phyloP scores from a whole-genome alignment of 495 filamentous ascomycete genomes.

The Schizothecium vesticola region DNA sequence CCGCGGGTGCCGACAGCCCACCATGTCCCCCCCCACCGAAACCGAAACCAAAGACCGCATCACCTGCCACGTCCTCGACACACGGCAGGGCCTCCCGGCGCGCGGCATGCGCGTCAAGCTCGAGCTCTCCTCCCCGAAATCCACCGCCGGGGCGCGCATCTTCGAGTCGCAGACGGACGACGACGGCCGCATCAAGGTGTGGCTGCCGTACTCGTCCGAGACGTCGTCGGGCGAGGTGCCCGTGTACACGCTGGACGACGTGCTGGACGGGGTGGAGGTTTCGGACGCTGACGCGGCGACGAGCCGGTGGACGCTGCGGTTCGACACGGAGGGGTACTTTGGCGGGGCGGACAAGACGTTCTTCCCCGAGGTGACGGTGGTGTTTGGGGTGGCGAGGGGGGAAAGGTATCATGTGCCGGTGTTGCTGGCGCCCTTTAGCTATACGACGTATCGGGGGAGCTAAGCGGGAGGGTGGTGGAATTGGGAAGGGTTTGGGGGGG shows the following conservation, averaged over 20 bases:
- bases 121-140: constrained; percentile 40
- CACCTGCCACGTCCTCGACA: constrained; percentile 61
- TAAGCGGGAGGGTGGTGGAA: too few relatives aligned
- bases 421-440: constrained; percentile 82
- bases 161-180: constrained; percentile 65
- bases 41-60: constrained; percentile 45
- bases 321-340: constrained; percentile 75
- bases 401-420: constrained; percentile 92
- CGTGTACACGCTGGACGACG: constrained; percentile 46
- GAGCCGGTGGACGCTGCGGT: constrained; percentile 62
- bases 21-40: constrained; percentile 3
- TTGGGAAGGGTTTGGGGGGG: too few relatives aligned
- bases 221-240: constrained; percentile 45
- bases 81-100: constrained; percentile 56
- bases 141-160: constrained; percentile 29
- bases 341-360: constrained; percentile 68
- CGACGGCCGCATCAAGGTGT: constrained; percentile 80
- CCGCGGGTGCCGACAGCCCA: neutral
- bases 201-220: constrained; percentile 53
- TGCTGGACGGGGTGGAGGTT: constrained; percentile 35
- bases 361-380: constrained; percentile 85
- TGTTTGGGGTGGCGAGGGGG: constrained; percentile 66
- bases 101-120: constrained; percentile 74
- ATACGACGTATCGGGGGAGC: constrained; percentile 85
- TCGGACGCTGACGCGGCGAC: constrained; percentile 12